Conservation (phyloP, 768 basidiomycete species). For the Mycena epipterygia region DNA sequence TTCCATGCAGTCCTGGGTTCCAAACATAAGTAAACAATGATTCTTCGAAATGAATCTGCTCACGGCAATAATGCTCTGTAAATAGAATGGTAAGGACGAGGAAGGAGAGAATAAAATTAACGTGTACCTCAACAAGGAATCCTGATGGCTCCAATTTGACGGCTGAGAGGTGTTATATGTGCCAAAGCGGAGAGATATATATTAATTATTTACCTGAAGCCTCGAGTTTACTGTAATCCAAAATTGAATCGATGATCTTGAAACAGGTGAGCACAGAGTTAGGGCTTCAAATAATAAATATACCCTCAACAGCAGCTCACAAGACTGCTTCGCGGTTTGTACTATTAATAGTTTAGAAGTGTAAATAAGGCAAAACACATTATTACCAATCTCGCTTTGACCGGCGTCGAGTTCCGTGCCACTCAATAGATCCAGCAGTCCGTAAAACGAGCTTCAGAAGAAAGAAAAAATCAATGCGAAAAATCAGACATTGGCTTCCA, state of each 20-base stretch:
- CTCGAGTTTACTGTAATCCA: conserved; percentile 86
- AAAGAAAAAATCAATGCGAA: neutral
- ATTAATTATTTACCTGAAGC: conserved; percentile 72
- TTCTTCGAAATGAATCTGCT: conserved; percentile 34
- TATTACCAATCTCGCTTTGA: conserved; percentile 76
- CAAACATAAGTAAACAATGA: neutral
- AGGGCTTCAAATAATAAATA: neutral
- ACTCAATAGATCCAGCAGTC: conserved; percentile 79
- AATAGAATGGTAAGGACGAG: neutral
- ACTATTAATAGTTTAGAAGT: conserved; percentile 52
- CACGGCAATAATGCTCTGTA: conserved; percentile 76
- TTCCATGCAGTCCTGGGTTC: conserved; percentile 78
- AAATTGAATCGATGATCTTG: conserved; percentile 83
- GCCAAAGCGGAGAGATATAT: neutral
- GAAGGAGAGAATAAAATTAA: neutral
- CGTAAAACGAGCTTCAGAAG: conserved; percentile 80
- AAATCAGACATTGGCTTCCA: neutral
- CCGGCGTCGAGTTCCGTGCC: conserved; percentile 78
- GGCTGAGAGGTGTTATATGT: conserved; percentile 52
- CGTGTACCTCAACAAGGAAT: conserved; percentile 73
- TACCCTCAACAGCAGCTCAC: conserved; percentile 80
- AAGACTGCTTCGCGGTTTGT: conserved; percentile 84
- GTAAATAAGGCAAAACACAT: neutral
- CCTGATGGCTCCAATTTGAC: conserved; percentile 78
- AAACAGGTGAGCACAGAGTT: conserved; percentile 16